Base-by-base conservation (phyloP, 2,329 filamentous ascomycete species). In the Metarhizium album region DNA sequence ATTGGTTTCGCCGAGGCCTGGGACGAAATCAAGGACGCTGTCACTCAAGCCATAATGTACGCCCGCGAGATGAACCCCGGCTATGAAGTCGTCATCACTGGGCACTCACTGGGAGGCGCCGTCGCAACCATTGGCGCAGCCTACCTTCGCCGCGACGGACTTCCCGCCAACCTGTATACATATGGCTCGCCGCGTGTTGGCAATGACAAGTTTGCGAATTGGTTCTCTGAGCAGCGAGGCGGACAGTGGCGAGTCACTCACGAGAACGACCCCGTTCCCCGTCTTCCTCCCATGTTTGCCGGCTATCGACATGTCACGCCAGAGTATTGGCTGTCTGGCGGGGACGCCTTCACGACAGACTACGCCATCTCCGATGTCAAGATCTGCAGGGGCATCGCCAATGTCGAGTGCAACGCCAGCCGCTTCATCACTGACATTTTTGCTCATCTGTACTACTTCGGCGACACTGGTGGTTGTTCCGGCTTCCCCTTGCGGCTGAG, bases 31-130 rank as follows among this genome's bases (percentile, higher is more conserved):
- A 59, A 69, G 14, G 49, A 51, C 2, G 57, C 60, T 4, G 71
- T 76, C 16, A 56, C 75, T 6, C 55, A 59, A 1, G 72, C 71
- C 49, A 60, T 85, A 22, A 55, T 64, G 20, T 52, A 62, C 1
- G 78, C 78, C 3, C 62, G 61, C 40, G 59, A 61, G 1, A 62
- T 69, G 27, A 66, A 80, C 66, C 79, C 81, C 1, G 55, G 53
- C 46, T 84, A 75, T 68, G 63, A 63, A 45, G 60, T 86, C 60
- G 62, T 83, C 18, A 64, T 75, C n/a, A 81, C 82, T 0, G 85
- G 84, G 35, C 84, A 87, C 69, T 84, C 80, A 9, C 77, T 88
- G 3, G 84, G 84, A 46, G 84, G 72, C 24, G 82, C 82, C 6
- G 69, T 87, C 2, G 80, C 76, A 38, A 79, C 76, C 6, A 62